Evolutionary conservation across 2,329 filamentous ascomycete genomes (phyloP).

Genomic region (Whalleya microplaca): DNA sequence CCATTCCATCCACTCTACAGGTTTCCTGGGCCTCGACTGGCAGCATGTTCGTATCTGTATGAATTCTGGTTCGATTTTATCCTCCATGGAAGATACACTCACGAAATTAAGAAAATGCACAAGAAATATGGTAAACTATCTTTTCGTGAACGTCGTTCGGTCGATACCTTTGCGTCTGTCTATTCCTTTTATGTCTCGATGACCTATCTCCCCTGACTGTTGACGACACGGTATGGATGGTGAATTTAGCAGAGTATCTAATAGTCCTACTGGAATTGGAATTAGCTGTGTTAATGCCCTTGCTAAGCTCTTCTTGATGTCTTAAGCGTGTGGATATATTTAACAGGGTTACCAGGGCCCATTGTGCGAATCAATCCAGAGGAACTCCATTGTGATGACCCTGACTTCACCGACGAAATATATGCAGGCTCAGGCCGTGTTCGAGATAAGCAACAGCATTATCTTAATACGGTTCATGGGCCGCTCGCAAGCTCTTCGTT

Average conservation of each 20-base stretch:
- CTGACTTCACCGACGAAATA: slow-evolving; percentile 17
- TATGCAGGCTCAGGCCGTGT: slow-evolving; percentile 13
- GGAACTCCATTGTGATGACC: slow-evolving; percentile 22
- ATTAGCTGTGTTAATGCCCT: too few species aligned
- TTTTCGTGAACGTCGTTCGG: too few species aligned
- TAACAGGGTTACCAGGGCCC: slow-evolving; percentile 15
- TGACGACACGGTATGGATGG: too few species aligned
- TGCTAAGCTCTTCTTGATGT: too few species aligned
- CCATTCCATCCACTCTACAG: slow-evolving; percentile 23
- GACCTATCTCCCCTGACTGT: too few species aligned
- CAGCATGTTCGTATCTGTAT: slow-evolving; percentile 15
- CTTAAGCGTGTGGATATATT: background rate
- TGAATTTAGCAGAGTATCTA: too few species aligned
- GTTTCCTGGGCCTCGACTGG: slow-evolving; percentile 24
- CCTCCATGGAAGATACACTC: slow-evolving; percentile 17
- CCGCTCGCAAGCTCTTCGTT: slow-evolving; percentile 14
- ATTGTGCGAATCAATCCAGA: slow-evolving; percentile 22
- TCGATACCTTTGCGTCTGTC: too few species aligned
- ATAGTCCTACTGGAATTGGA: too few species aligned
- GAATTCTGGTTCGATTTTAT: slow-evolving; percentile 26
- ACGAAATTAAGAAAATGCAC: slow-evolving; percentile 23
- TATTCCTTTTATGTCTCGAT: too few species aligned
- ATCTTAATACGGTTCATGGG: background rate
- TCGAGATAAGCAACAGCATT: slow-evolving; percentile 19
- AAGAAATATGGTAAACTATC: slow-evolving; percentile 27